Percentiles rank a stretch among this genome's conserved stretches.
These are phyloP conservation scores for Serendipita sp. DNA, from an alignment of 768 basidiomycete species.

Conservation along the genomic window DNA sequence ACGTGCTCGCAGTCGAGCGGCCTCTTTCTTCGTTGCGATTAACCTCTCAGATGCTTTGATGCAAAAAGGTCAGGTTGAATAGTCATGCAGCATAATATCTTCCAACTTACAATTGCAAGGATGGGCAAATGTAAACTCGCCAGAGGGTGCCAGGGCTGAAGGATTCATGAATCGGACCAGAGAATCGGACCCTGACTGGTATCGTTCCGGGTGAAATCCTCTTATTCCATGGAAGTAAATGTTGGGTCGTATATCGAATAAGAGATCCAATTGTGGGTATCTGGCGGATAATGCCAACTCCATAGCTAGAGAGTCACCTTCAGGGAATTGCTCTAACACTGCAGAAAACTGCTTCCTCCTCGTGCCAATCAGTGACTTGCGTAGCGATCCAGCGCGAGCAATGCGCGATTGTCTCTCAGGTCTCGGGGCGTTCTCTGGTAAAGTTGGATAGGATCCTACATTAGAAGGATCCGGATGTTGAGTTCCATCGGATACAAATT, in stretches of 20 bases:
- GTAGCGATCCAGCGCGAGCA: constrained; percentile 45
- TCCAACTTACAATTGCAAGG: constrained; percentile 53
- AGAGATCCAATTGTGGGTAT: constrained; percentile 13
- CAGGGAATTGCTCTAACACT: constrained; percentile 49
- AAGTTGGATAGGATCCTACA: background rate
- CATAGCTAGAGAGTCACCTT: constrained; percentile 53
- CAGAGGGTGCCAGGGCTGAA: constrained; percentile 6
- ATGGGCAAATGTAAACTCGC: constrained; percentile 45
- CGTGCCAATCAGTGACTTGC: constrained; percentile 55
- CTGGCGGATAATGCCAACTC: constrained; percentile 56
- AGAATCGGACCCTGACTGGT: background rate
- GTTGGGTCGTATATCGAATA: background rate
- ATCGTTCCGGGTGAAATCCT: too few relatives aligned
- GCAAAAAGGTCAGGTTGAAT: constrained; percentile 14
- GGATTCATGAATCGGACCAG: background rate
- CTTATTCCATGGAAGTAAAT: too few relatives aligned
- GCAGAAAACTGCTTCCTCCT: constrained; percentile 56
- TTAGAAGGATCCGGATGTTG: background rate
- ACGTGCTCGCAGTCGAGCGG: constrained; percentile 41
- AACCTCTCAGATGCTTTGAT: constrained; percentile 54
- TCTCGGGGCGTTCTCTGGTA: background rate
- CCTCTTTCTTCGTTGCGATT: constrained; percentile 51
- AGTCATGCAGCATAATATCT: background rate
- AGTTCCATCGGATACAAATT: background rate
- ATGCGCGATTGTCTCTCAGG: constrained; percentile 7